Evolutionary conservation across 441 rosid genomes (phyloP), one percentile per base, ranked within the genome.

Genomic region (Hura crepitans): DNA sequence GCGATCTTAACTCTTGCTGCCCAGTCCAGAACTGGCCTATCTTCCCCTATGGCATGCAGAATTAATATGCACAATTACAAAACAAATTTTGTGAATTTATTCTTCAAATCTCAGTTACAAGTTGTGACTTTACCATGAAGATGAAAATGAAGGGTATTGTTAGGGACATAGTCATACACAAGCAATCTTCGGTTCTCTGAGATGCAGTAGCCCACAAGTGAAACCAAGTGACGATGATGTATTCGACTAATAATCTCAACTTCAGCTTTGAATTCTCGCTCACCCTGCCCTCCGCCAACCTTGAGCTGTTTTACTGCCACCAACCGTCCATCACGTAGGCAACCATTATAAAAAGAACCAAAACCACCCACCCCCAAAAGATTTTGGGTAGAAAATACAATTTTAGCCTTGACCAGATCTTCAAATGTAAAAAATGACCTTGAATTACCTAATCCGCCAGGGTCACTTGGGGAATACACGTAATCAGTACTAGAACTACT

Each of bases 201-300:
- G 54, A 90, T 86, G 82, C 97, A 95, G 82, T 92, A 95, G 25
- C 99, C 97, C 42, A 95, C 91, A 43, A 95, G 80, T 56, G 99
- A 87, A 76, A 95, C 97, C 84, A 95, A 80, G 82, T 92, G 86
- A 37, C 97, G 88, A 70, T 95, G 99, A 77, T 95, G 99, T 23
- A 95, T 82, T 30, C 93, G 91, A 75, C 93, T 87, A 65, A 95
- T 92, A 77, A 88, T 95, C 68, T 86, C 97, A 78, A 92, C 93
- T 81, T 95, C 97, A 53, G 95, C 96, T 81, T 82, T 85, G 75
- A 95, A 95, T 80, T 95, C 99, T 65, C 92, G 79, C 62, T 90
- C 97, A n/a, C 97, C 99, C 74, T 92, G 99, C 55, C 87, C 91
- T 22, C 97, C 88, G 27, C 92, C 96, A 53, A 79, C 80, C 73